These are phyloP conservation scores for Bruguiera parviflora DNA, from an alignment of 345 rosid species.

Conservation along the genomic window DNA sequence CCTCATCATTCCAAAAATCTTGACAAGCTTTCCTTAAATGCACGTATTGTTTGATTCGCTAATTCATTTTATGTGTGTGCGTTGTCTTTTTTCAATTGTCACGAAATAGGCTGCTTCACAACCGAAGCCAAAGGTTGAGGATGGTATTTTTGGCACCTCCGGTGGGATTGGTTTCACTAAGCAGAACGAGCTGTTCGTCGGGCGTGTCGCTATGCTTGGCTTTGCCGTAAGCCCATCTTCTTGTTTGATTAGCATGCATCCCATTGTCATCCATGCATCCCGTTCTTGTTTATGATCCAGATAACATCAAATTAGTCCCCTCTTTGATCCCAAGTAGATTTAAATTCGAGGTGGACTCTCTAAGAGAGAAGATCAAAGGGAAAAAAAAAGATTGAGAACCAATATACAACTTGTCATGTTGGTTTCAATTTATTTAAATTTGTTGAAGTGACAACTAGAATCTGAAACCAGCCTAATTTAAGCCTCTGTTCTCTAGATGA, in stretches of 20 bases:
- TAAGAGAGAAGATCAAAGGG: background rate
- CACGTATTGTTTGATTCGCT: background rate
- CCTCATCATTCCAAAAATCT: background rate
- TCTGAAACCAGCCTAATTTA: too few species aligned
- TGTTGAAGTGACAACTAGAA: too few species aligned
- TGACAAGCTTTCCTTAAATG: too few species aligned
- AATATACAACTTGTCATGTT: too few species aligned
- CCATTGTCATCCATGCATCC: background rate
- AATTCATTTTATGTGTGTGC: background rate
- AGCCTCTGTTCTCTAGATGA: too few species aligned
- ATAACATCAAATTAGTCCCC: background rate
- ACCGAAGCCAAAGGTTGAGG: constrained; percentile 66
- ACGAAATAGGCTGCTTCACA: constrained; percentile 11
- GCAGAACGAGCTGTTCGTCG: constrained; percentile 90
- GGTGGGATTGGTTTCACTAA: constrained; percentile 98
- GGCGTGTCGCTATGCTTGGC: constrained; percentile 99
- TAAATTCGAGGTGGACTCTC: too few species aligned
- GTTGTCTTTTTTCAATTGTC: background rate
- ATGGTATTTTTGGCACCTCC: constrained; percentile 88
- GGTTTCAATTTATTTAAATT: too few species aligned
- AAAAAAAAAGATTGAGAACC: too few species aligned
- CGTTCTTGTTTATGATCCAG: background rate
- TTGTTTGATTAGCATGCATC: background rate
- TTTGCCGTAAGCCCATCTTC: constrained; percentile 64
- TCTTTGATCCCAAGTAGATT: too few species aligned